phyloP scores from a whole-genome alignment of 75 land plant genomes.

The Ceratopteris richardii region DNA sequence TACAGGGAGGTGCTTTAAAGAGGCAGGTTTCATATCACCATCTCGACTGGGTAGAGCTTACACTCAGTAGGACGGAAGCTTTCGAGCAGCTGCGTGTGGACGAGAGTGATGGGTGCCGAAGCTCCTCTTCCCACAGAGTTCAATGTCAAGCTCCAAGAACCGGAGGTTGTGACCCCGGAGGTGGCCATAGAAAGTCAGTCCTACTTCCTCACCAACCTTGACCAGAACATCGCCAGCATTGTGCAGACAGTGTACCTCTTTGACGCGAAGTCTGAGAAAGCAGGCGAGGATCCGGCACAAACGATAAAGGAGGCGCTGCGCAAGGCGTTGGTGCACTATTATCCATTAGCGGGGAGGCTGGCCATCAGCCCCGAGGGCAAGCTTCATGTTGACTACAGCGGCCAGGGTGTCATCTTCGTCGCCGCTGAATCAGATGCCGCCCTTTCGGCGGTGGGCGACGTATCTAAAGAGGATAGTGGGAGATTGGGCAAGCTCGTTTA shows the following conservation, averaged over 20 bases:
- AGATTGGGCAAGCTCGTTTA: constrained; percentile 75
- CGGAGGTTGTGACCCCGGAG: constrained; percentile 48
- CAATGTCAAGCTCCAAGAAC: constrained; percentile 20
- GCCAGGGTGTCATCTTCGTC: constrained; percentile 80
- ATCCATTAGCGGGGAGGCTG: constrained; percentile 78
- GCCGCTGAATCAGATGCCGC: constrained; percentile 62
- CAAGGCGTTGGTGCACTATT: constrained; percentile 57
- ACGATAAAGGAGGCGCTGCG: constrained; percentile 49
- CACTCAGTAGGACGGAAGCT: too few relatives aligned
- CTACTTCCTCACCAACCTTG: constrained; percentile 79
- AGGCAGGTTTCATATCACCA: too few relatives aligned
- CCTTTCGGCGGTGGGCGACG: constrained; percentile 60
- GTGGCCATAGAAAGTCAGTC: constrained; percentile 45
- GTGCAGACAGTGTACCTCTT: constrained; percentile 64
- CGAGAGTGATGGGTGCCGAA: constrained; percentile 5
- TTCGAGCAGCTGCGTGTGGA: too few relatives aligned
- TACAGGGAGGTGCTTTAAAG: too few relatives aligned
- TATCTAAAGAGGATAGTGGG: constrained; percentile 59
- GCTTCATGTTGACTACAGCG: constrained; percentile 63
- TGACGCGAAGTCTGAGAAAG: constrained; percentile 28
- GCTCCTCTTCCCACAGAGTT: background rate
- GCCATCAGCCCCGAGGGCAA: constrained; percentile 63
- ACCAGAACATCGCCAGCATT: constrained; percentile 77
- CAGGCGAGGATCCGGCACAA: constrained; percentile 33
- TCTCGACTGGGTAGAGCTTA: too few relatives aligned